Conservation (phyloP, 495 filamentous ascomycete species). For the Chaetomidium leptoderma region DNA sequence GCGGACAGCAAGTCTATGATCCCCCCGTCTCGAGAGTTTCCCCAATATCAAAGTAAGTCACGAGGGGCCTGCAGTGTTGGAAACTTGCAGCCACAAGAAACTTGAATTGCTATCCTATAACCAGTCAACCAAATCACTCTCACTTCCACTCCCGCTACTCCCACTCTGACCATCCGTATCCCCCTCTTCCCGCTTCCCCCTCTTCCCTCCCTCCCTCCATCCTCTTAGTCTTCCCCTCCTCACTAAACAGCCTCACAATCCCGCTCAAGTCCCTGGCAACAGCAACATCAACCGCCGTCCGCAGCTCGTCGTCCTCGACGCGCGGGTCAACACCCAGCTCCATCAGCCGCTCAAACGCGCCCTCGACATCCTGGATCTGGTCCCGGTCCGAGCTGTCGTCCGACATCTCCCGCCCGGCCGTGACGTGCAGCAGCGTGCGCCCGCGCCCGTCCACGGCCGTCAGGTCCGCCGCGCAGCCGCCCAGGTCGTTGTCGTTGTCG, state of each 20-base stretch:
- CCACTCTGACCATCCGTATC: too few relatives aligned
- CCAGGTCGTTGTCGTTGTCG: too few relatives aligned
- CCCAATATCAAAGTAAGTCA: too few relatives aligned
- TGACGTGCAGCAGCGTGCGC: constrained; percentile 3
- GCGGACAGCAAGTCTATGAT: too few relatives aligned
- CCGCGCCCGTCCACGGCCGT: neutral
- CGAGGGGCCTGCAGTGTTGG: too few relatives aligned
- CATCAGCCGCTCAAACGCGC: constrained; percentile 2
- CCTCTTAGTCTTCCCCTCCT: constrained; percentile 5
- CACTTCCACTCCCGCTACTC: too few relatives aligned
- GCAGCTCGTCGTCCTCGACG: neutral
- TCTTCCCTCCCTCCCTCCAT: neutral
- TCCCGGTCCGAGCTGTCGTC: neutral
- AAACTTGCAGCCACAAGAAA: too few relatives aligned
- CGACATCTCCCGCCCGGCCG: neutral
- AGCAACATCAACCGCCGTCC: constrained; percentile 10
- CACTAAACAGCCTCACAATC: constrained; percentile 4
- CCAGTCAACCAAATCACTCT: too few relatives aligned
- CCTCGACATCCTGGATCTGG: neutral
- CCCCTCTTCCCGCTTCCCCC: neutral
- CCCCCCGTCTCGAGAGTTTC: too few relatives aligned
- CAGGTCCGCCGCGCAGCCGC: constrained; percentile 1
- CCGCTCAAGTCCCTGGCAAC: neutral
- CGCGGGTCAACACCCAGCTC: constrained; percentile 5
- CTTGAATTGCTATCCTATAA: too few relatives aligned